Conservation (phyloP, 768 basidiomycete genomes). For the Arthromyces matolae region DNA sequence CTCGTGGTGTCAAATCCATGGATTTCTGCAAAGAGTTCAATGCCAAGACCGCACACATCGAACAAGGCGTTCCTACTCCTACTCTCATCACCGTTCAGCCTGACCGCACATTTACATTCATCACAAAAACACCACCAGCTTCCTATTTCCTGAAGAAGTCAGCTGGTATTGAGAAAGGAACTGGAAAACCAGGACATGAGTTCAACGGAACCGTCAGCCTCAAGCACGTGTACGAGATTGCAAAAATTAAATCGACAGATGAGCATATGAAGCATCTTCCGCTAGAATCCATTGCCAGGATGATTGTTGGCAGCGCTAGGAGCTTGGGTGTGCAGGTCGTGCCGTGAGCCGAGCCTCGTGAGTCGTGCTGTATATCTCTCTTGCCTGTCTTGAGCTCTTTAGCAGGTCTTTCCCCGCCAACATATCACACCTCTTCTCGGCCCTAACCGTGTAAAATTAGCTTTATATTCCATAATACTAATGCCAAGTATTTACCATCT, state of each 20-base stretch:
- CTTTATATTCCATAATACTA: conserved; percentile 14
- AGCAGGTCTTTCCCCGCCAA: conserved; percentile 8
- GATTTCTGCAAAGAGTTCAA: conserved; percentile 99
- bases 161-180: conserved; percentile 87
- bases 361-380: conserved; percentile 18
- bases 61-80: conserved; percentile 82
- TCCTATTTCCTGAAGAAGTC: conserved; percentile 89
- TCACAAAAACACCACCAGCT: conserved; percentile 88
- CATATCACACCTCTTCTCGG: conserved; percentile 9
- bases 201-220: conserved; percentile 78
- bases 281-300: conserved; percentile 84
- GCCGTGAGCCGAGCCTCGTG: conserved; percentile 47
- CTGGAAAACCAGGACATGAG: conserved; percentile 78
- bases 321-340: conserved; percentile 89
- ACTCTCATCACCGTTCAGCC: conserved; percentile 93
- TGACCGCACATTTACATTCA: conserved; percentile 92
- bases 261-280: conserved; percentile 83
- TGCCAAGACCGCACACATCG: conserved; percentile 87
- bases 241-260: conserved; percentile 92
- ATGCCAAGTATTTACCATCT: conserved; percentile 13
- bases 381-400: conserved; percentile 7
- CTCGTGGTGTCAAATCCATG: conserved; percentile 98
- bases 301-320: conserved; percentile 84
- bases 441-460: conserved; percentile 18
- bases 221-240: conserved; percentile 98